Evolutionary conservation across 2,329 filamentous ascomycete species (phyloP).

Genomic region (Cordyceps pruinosa): DNA sequence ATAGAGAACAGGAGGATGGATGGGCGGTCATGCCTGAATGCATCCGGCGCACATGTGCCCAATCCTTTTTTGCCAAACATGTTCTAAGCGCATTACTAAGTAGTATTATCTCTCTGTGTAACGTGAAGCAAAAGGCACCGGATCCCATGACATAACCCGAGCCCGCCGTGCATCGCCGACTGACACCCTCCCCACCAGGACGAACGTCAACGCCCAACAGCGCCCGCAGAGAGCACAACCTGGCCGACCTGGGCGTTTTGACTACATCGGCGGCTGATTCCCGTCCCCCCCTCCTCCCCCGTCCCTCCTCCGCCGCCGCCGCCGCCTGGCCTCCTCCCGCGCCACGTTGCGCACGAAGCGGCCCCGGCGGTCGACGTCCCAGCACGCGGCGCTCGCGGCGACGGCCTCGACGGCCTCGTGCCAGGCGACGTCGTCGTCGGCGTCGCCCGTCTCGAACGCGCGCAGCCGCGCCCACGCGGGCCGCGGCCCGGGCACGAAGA

Average conservation of each 20-base stretch:
- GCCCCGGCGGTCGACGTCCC: slow-evolving; percentile 39
- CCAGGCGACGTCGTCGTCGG: slow-evolving; percentile 39
- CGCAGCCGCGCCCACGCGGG: slow-evolving; percentile 34
- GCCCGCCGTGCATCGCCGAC: too few species aligned
- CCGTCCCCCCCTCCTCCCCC: not conserved
- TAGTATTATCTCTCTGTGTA: not conserved
- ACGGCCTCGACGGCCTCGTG: slow-evolving; percentile 36
- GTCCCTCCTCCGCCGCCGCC: not conserved
- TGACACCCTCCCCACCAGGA: not conserved
- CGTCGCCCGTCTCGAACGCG: slow-evolving; percentile 45
- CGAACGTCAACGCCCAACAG: not conserved
- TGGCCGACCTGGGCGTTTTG: too few species aligned
- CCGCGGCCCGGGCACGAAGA: slow-evolving; percentile 24
- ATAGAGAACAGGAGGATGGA: not conserved
- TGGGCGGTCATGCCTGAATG: not conserved
- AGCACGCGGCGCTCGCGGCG: slow-evolving; percentile 29
- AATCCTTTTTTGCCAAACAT: not conserved
- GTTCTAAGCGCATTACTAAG: too few species aligned
- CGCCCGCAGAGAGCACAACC: not conserved
- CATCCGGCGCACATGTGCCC: not conserved
- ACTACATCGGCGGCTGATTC: too few species aligned
- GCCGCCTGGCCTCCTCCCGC: slow-evolving; percentile 12
- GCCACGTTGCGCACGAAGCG: slow-evolving; percentile 31
- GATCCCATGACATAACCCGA: not conserved
- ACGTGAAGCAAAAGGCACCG: not conserved